A percentile compares a stretch with the other conserved stretches of the same genome.
Conservation (phyloP, 2,329 filamentous ascomycete species). For the Calcarisporium arbuscula region DNA sequence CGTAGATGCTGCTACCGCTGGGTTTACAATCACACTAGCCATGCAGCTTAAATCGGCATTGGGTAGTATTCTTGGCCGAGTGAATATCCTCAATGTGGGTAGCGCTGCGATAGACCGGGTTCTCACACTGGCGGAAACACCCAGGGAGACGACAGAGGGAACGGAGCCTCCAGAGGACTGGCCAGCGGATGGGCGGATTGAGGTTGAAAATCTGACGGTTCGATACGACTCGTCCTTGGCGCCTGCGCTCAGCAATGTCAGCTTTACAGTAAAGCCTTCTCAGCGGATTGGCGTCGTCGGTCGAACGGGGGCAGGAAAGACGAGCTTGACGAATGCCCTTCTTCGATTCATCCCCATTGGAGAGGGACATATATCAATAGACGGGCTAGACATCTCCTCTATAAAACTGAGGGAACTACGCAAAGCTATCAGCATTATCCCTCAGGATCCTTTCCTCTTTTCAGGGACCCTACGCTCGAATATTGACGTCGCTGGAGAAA, state of each 20-base stretch:
- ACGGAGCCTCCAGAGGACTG: neutral
- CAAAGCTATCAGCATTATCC: conserved; percentile 2
- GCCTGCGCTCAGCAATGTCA: conserved; percentile 1
- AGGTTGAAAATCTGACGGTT: conserved; percentile 2
- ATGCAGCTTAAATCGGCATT: conserved; percentile 4
- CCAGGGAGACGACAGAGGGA: conserved; percentile 4
- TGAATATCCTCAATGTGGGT: conserved; percentile 1
- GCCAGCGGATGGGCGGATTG: conserved; percentile 1
- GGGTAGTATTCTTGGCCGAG: neutral
- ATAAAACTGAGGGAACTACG: conserved; percentile 1
- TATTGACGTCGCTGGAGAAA: neutral
- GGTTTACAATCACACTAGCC: conserved; percentile 6
- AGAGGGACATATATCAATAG: conserved; percentile 4
- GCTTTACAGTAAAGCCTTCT: conserved; percentile 1
- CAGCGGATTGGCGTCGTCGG: conserved; percentile 8
- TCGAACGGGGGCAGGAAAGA: conserved; percentile 9
- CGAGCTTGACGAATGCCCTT: conserved; percentile 5
- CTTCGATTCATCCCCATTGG: conserved; percentile 2
- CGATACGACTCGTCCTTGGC: neutral
- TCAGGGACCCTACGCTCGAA: conserved; percentile 5
- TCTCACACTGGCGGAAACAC: conserved; percentile 1
- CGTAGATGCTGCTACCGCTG: conserved; percentile 3
- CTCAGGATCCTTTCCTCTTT: conserved; percentile 9
- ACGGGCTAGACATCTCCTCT: conserved; percentile 1
- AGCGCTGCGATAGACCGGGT: neutral